These are phyloP conservation scores for Bryoglossum gracile DNA, from an alignment of 495 filamentous ascomycete species.

Conservation along the genomic window DNA sequence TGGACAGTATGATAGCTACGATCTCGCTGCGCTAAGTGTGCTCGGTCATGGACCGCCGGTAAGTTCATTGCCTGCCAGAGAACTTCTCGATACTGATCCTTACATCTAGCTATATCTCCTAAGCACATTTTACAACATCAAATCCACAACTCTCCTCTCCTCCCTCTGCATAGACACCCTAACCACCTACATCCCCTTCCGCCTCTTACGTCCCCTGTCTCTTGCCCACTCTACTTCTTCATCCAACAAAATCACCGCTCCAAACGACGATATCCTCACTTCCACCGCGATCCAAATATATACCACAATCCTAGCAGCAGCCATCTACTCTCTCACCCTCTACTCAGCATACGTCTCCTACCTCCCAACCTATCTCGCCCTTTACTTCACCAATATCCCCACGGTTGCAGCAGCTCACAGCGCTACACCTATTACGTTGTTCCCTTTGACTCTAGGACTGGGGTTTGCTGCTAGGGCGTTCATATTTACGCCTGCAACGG, in stretches of 20 bases:
- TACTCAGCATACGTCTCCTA: slow-evolving; percentile 56
- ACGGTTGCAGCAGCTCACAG: slow-evolving; percentile 56
- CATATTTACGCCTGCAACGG: slow-evolving; percentile 63
- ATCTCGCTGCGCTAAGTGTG: slow-evolving; percentile 59
- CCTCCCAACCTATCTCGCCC: slow-evolving; percentile 58
- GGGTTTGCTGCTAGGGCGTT: slow-evolving; percentile 65
- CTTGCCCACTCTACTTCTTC: slow-evolving; percentile 52
- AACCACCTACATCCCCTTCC: slow-evolving; percentile 62
- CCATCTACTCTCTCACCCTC: slow-evolving; percentile 60
- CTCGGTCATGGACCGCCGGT: slow-evolving; percentile 64
- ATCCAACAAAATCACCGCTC: slow-evolving; percentile 31
- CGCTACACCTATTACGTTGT: slow-evolving; percentile 46
- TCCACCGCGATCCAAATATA: slow-evolving; percentile 54
- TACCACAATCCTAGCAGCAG: slow-evolving; percentile 56
- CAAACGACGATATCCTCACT: slow-evolving; percentile 63
- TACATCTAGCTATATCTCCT: slow-evolving; percentile 45
- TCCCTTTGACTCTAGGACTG: slow-evolving; percentile 45
- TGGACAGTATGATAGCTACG: slow-evolving; percentile 62
- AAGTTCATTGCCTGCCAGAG: slow-evolving; percentile 19
- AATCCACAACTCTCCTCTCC: slow-evolving; percentile 43
- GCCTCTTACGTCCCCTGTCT: slow-evolving; percentile 56
- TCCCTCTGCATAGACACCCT: slow-evolving; percentile 57
- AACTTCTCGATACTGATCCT: not conserved
- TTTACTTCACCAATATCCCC: slow-evolving; percentile 61
- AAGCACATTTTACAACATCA: slow-evolving; percentile 63